Conservation (phyloP, 2,329 filamentous ascomycete species). For the Talaromyces piceae region DNA sequence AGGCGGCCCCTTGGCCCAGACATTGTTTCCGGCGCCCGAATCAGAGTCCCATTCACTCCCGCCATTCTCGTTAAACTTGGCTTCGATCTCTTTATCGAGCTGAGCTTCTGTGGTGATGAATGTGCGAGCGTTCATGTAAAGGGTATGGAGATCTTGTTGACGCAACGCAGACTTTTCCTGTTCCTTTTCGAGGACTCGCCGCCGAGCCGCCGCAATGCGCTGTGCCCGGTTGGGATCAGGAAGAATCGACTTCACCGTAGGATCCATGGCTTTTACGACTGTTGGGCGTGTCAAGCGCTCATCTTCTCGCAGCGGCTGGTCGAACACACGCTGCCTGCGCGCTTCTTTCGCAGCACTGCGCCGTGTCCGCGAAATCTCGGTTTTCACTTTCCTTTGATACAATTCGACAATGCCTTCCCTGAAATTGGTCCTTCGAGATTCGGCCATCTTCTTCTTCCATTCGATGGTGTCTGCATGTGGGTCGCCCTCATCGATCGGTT, state of each 20-base stretch:
- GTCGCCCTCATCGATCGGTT: constrained; percentile 27
- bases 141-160: constrained; percentile 66
- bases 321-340: constrained; percentile 45
- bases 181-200: constrained; percentile 37
- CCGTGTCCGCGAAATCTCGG: constrained; percentile 27
- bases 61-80: constrained; percentile 62
- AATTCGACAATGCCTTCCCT: constrained; percentile 63
- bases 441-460: constrained; percentile 70
- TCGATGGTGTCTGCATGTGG: constrained; percentile 44
- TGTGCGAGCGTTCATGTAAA: constrained; percentile 79
- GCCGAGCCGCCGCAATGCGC: constrained; percentile 39
- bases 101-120: constrained; percentile 82
- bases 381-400: constrained; percentile 54
- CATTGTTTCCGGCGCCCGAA: constrained; percentile 36
- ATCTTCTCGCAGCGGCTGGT: constrained; percentile 64
- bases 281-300: constrained; percentile 68
- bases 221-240: constrained; percentile 57
- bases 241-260: constrained; percentile 45
- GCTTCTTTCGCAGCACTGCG: constrained; percentile 44
- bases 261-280: constrained; percentile 47
- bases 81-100: constrained; percentile 65
- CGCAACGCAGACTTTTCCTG: constrained; percentile 52
- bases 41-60: constrained; percentile 37
- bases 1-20: constrained; percentile 46
- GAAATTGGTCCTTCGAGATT: constrained; percentile 63